These are phyloP conservation scores for Patellifolia procumbens DNA, from an alignment of 179 eudicot genomes.

Conservation along the genomic window DNA sequence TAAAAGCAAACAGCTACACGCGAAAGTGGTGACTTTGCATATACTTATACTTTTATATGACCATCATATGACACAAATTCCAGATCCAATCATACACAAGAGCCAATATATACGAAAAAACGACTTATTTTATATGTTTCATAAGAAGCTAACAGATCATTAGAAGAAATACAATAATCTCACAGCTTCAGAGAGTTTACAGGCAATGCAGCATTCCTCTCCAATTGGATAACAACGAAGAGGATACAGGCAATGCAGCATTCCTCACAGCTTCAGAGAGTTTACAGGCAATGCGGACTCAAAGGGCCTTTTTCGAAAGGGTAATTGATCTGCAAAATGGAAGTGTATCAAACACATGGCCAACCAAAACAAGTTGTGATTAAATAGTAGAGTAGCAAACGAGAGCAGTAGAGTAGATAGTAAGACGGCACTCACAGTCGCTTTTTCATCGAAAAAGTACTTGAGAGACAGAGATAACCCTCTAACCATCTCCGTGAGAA, in stretches of 20 bases:
- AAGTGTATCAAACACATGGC: neutral
- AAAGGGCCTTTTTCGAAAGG: constrained; percentile 96
- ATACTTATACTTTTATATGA: neutral
- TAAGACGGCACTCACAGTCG: constrained; percentile 64
- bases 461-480: no score
- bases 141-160: neutral
- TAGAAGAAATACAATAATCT: constrained; percentile 31
- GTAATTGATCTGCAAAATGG: constrained; percentile 65
- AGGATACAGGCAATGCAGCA: no score
- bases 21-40: neutral
- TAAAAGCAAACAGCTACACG: neutral
- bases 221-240: no score
- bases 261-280: constrained; percentile 87
- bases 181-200: constrained; percentile 97
- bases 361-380: neutral
- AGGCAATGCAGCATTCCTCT: constrained; percentile 98
- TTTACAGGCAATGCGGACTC: constrained; percentile 94
- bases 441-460: constrained; percentile 90
- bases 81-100: no score
- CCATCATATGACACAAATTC: neutral
- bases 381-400: neutral
- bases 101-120: neutral
- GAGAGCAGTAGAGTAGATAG: neutral
- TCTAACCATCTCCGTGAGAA: constrained; percentile 96
- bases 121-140: neutral